A percentile compares a stretch with the other conserved stretches of the same genome.
Evolutionary conservation across 2,329 filamentous ascomycete species (phyloP).

Genomic region (Akanthomyces dipterigenus): DNA sequence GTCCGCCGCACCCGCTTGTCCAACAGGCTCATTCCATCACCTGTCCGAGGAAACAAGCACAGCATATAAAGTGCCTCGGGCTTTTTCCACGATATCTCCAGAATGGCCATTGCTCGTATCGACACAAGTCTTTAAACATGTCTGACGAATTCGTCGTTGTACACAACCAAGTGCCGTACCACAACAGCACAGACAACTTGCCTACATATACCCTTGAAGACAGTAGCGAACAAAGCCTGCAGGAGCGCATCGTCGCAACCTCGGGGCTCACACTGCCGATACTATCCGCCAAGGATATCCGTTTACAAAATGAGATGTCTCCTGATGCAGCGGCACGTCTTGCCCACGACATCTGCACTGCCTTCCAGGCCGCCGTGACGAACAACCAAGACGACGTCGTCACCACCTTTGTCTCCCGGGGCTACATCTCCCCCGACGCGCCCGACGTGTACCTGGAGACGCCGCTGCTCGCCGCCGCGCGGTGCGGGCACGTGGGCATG

Average conservation of each 20-base stretch:
- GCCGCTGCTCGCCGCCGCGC: slow-evolving; percentile 31
- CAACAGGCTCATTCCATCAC: neutral
- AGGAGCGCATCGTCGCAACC: neutral
- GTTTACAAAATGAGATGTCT: too few relatives aligned
- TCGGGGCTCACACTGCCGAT: neutral
- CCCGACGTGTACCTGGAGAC: slow-evolving; percentile 23
- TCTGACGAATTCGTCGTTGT: neutral
- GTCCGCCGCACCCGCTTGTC: neutral
- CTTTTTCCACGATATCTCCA: too few relatives aligned
- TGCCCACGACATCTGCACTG: slow-evolving; percentile 21
- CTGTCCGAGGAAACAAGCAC: neutral
- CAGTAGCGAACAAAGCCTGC: neutral
- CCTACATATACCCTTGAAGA: neutral
- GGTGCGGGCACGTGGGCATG: slow-evolving; percentile 23
- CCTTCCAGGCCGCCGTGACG: slow-evolving; percentile 25
- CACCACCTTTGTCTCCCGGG: slow-evolving; percentile 23
- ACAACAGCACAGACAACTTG: neutral
- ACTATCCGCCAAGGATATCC: neutral
- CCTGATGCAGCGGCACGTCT: slow-evolving; percentile 3
- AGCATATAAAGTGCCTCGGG: neutral
- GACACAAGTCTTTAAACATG: neutral
- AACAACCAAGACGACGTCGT: slow-evolving; percentile 23
- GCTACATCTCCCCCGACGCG: slow-evolving; percentile 33
- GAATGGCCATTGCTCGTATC: neutral
- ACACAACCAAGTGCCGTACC: neutral